Conservation (phyloP, 164 flowering plant genomes). For the Nymphaea colorata region DNA sequence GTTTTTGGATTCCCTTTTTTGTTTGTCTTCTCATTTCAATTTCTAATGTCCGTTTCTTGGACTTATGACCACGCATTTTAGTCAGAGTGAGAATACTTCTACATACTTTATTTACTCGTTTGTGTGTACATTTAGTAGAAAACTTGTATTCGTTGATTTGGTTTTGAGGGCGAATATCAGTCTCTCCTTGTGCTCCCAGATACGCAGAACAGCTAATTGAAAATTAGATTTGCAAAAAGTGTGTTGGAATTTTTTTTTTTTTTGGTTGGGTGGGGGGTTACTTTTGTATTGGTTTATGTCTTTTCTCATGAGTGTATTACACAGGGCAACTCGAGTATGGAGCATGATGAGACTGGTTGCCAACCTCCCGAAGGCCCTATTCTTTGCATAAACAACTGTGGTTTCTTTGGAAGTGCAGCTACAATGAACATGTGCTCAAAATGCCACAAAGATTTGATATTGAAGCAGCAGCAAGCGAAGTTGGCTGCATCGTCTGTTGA, state of each 20-base stretch:
- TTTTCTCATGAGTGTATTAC: constrained; percentile 2
- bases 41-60: too few species aligned
- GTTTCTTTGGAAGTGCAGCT: constrained; percentile 50
- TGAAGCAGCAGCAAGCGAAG: constrained; percentile 37
- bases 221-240: background rate
- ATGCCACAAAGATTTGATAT: constrained; percentile 38
- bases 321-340: constrained; percentile 27
- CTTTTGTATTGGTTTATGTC: background rate
- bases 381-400: constrained; percentile 46
- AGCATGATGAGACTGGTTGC: constrained; percentile 51
- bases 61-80: too few species aligned
- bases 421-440: constrained; percentile 59
- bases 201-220: too few species aligned
- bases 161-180: too few species aligned
- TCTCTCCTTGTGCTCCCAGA: too few species aligned
- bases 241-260: background rate
- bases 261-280: background rate
- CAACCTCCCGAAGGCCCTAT: constrained; percentile 40
- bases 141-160: too few species aligned
- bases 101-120: too few species aligned
- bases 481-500: constrained; percentile 45
- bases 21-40: too few species aligned
- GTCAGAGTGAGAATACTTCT: too few species aligned
- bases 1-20: too few species aligned
- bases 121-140: too few species aligned